A percentile compares a stretch with the other conserved stretches of the same genome.
Conservation (phyloP, 306 rosid genomes). For the Rubus idaeus region DNA sequence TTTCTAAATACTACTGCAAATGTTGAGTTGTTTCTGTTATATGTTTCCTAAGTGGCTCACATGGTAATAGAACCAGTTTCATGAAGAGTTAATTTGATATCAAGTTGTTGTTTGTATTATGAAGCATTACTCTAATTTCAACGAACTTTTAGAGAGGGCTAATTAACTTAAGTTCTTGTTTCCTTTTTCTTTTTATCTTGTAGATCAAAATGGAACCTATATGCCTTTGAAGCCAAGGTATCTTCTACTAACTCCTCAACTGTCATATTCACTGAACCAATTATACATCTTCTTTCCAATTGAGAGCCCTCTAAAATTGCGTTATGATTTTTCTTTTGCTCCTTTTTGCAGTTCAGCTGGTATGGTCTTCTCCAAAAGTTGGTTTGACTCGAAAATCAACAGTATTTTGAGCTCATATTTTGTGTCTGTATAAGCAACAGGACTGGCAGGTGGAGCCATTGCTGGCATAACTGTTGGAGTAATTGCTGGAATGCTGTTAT, state of each 20-base stretch:
- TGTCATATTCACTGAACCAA: constrained; percentile 10
- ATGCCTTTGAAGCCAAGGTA: constrained; percentile 56
- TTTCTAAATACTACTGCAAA: background rate
- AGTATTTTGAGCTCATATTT: constrained; percentile 37
- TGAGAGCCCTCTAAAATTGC: background rate
- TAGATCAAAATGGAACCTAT: constrained; percentile 58
- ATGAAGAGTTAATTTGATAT: background rate
- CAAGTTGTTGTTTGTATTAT: background rate
- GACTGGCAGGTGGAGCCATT: constrained; percentile 60
- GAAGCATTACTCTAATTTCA: background rate
- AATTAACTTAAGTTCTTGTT: constrained; percentile 10
- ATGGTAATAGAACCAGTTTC: background rate
- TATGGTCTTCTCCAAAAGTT: constrained; percentile 45
- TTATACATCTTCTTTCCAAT: constrained; percentile 17
- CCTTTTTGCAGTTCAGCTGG: constrained; percentile 68
- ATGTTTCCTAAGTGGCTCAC: background rate
- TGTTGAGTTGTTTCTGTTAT: background rate
- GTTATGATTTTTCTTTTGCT: constrained; percentile 18
- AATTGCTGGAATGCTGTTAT: constrained; percentile 52
- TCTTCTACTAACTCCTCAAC: constrained; percentile 18
- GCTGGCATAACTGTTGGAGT: constrained; percentile 67
- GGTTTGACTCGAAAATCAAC: constrained; percentile 21
- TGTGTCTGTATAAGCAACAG: constrained; percentile 57
- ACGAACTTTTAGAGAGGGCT: background rate
- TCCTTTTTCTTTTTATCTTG: constrained; percentile 21